Evolutionary conservation across 257 asterid genomes (phyloP).

Genomic region (Dorcoceras hygrometricum): DNA sequence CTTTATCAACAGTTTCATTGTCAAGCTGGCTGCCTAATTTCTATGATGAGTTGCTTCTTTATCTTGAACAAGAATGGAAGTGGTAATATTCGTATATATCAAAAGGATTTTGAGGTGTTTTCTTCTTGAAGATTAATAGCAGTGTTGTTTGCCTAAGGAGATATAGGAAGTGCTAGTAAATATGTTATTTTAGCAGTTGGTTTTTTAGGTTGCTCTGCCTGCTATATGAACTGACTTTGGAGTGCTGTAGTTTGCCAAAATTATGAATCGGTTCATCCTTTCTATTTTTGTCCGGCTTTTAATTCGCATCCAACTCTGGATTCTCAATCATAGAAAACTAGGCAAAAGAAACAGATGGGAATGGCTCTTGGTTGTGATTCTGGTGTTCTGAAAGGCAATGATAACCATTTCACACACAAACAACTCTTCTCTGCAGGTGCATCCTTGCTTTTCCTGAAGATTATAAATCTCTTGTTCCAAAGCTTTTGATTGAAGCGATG

Average conservation of each 20-base stretch:
- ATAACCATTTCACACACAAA: constrained; percentile 17
- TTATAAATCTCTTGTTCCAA: constrained; percentile 79
- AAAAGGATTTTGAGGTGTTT: not conserved
- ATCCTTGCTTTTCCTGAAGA: constrained; percentile 91
- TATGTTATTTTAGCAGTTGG: constrained; percentile 6
- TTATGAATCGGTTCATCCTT: not conserved
- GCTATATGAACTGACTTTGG: constrained; percentile 8
- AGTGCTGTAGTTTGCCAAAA: not conserved
- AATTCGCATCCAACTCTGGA: not conserved
- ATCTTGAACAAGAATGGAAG: constrained; percentile 99
- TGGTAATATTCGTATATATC: constrained; percentile 49
- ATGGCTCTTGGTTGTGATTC: constrained; percentile 15
- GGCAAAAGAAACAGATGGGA: constrained; percentile 4
- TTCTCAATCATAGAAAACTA: not conserved
- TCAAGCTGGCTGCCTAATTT: constrained; percentile 88
- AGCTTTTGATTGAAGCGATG: constrained; percentile 76
- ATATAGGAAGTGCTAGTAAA: constrained; percentile 12
- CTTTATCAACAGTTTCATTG: constrained; percentile 41
- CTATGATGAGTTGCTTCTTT: constrained; percentile 89
- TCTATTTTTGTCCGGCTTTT: not conserved
- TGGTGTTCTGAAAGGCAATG: constrained; percentile 16
- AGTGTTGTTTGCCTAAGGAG: constrained; percentile 14
- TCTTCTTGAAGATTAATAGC: not conserved
- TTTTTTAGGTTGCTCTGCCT: constrained; percentile 21
- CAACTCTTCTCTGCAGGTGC: constrained; percentile 60